Conservation (phyloP, 805 yeast genomes). For the Torulaspora franciscae region DNA sequence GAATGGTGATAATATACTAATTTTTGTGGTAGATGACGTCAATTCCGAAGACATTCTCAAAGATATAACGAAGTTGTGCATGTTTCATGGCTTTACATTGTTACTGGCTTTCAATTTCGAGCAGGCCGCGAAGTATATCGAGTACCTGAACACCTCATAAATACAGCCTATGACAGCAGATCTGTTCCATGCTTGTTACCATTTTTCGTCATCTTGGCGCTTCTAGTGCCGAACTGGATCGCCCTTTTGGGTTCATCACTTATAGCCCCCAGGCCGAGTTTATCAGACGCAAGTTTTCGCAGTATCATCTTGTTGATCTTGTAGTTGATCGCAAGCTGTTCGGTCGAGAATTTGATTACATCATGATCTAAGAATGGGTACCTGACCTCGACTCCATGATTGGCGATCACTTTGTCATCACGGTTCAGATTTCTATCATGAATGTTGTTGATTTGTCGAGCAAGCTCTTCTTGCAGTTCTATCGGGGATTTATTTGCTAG, state of each 20-base stretch:
- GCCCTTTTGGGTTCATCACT: slow-evolving; percentile 82
- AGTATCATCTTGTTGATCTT: slow-evolving; percentile 53
- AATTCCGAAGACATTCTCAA: slow-evolving; percentile 44
- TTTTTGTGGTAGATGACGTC: slow-evolving; percentile 63
- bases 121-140: slow-evolving; percentile 47
- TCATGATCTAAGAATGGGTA: slow-evolving; percentile 75
- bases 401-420: slow-evolving; percentile 82
- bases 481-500: slow-evolving; percentile 48
- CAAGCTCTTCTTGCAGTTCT: slow-evolving; percentile 54
- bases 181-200: slow-evolving; percentile 78
- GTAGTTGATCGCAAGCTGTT: slow-evolving; percentile 46
- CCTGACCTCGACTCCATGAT: slow-evolving; percentile 85
- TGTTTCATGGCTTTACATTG: slow-evolving; percentile 41
- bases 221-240: slow-evolving; percentile 91
- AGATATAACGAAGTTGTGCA: slow-evolving; percentile 39
- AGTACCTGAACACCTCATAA: slow-evolving; percentile 27
- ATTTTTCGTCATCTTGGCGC: slow-evolving; percentile 86
- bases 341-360: slow-evolving; percentile 49
- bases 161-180: slow-evolving; percentile 20
- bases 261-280: slow-evolving; percentile 50
- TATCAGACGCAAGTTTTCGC: slow-evolving; percentile 51
- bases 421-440: slow-evolving; percentile 80
- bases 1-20: slow-evolving; percentile 47
- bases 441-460: slow-evolving; percentile 65
- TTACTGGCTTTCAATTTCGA: slow-evolving; percentile 44